Evolutionary conservation across 805 yeast genomes (phyloP).

Genomic region (Candida coleopterorum): DNA sequence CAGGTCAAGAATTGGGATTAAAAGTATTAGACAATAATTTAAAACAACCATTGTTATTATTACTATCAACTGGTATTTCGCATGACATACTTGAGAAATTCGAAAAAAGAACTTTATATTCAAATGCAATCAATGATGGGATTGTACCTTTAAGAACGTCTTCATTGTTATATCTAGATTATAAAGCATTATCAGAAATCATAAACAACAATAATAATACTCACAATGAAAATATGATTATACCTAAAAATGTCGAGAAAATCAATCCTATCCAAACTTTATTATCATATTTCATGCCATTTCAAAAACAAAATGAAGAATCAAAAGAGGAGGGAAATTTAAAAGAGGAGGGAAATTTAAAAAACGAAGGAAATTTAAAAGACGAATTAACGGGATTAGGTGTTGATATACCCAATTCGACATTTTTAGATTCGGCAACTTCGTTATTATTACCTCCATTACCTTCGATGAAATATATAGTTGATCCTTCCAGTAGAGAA

Average conservation of each 20-base stretch:
- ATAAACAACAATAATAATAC: conserved; percentile 14
- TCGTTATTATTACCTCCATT: conserved; percentile 74
- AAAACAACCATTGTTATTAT: conserved; percentile 67
- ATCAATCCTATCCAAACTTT: conserved; percentile 31
- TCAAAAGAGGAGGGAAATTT: conserved; percentile 14
- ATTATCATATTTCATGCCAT: conserved; percentile 37
- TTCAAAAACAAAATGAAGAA: conserved; percentile 26
- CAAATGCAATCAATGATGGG: conserved; percentile 89
- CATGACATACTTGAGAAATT: conserved; percentile 60
- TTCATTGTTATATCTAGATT: conserved; percentile 78
- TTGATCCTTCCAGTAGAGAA: conserved; percentile 61
- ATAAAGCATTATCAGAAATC: conserved; percentile 51
- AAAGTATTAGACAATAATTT: conserved; percentile 37
- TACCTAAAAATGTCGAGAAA: conserved; percentile 16
- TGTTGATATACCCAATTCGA: conserved; percentile 56
- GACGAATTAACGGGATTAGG: conserved; percentile 13
- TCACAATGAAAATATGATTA: conserved; percentile 12
- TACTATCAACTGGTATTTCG: conserved; percentile 74
- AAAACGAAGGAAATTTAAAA: conserved; percentile 13
- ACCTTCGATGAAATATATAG: conserved; percentile 64
- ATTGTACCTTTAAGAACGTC: conserved; percentile 93
- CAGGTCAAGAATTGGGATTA: conserved; percentile 87
- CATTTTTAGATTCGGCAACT: conserved; percentile 74
- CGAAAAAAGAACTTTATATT: conserved; percentile 73
- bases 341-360: conserved; percentile 15